Conservation (phyloP, 2,329 filamentous ascomycete species). For the Trichoderma hamatum region DNA sequence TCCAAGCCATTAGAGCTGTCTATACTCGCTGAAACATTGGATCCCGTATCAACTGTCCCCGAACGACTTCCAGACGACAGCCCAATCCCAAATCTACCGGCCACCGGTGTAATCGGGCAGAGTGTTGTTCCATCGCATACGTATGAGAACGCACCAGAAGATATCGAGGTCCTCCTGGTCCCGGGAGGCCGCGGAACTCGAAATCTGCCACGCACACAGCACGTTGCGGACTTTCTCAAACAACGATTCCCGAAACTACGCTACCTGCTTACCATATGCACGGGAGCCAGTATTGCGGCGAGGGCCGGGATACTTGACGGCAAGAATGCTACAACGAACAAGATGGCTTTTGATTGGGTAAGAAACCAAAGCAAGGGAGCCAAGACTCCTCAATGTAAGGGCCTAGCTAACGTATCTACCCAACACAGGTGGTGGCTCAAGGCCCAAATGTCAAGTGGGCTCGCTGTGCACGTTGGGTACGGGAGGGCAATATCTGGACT, state of each 20-base stretch:
- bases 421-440: slow-evolving; percentile 39
- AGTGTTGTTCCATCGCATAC: slow-evolving; percentile 43
- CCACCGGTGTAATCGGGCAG: slow-evolving; percentile 35
- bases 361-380: not conserved
- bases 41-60: slow-evolving; percentile 37
- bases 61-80: not conserved
- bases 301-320: slow-evolving; percentile 60
- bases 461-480: slow-evolving; percentile 60
- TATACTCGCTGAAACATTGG: slow-evolving; percentile 35
- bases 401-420: not conserved
- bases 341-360: slow-evolving; percentile 51
- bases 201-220: slow-evolving; percentile 30
- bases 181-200: slow-evolving; percentile 44
- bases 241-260: slow-evolving; percentile 47
- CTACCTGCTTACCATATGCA: slow-evolving; percentile 65
- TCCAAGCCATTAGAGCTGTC: slow-evolving; percentile 33
- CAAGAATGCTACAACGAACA: slow-evolving; percentile 63
- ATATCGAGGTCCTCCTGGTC: slow-evolving; percentile 45
- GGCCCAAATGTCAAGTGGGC: slow-evolving; percentile 57
- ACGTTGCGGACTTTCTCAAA: slow-evolving; percentile 47
- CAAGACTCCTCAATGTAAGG: not conserved
- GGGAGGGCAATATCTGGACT: slow-evolving; percentile 64
- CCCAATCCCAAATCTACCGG: not conserved
- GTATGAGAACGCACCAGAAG: slow-evolving; percentile 39
- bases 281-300: slow-evolving; percentile 58